Percentiles rank a stretch among this genome's conserved stretches.
These are phyloP conservation scores for Chrysoporthe austroafricana DNA, from an alignment of 2,329 filamentous ascomycete genomes.

Conservation along the genomic window DNA sequence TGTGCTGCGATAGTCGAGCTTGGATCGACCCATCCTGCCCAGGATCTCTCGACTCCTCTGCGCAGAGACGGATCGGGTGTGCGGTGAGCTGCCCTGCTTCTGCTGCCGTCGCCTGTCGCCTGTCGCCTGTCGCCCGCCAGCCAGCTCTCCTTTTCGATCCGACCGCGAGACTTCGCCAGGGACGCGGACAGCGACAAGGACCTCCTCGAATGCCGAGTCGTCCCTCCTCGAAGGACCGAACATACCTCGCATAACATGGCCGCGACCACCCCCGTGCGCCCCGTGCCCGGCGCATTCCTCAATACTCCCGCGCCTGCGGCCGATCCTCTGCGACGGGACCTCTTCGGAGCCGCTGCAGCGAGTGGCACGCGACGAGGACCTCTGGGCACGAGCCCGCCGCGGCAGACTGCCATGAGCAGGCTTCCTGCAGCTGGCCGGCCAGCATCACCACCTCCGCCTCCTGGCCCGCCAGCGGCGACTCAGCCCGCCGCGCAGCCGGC, in stretches of 20 bases:
- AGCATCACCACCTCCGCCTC: conserved; percentile 38
- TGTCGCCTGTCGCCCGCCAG: background rate
- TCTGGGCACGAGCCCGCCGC: conserved; percentile 25
- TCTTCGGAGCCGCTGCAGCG: conserved; percentile 46
- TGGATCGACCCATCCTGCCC: conserved; percentile 9
- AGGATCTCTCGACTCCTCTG: conserved; percentile 20
- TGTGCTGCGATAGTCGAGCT: conserved; percentile 37
- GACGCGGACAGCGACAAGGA: background rate
- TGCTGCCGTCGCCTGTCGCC: conserved; percentile 6
- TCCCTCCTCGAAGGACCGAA: conserved; percentile 3
- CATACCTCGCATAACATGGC: conserved; percentile 49
- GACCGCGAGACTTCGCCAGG: background rate
- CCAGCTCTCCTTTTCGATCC: background rate
- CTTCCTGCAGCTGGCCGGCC: conserved; percentile 35
- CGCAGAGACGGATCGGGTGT: conserved; percentile 22
- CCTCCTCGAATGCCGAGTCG: background rate
- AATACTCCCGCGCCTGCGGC: conserved; percentile 69
- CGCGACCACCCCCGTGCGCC: conserved; percentile 70
- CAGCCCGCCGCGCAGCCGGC: conserved; percentile 41
- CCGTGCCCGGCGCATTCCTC: conserved; percentile 75
- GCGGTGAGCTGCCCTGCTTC: conserved; percentile 11
- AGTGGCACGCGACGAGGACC: conserved; percentile 25
- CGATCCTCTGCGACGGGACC: conserved; percentile 55
- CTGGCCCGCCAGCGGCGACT: conserved; percentile 42
- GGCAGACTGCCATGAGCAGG: conserved; percentile 18